Evolutionary conservation across 306 rosid genomes (phyloP).

Genomic region (Astragalus glycyphyllos): DNA sequence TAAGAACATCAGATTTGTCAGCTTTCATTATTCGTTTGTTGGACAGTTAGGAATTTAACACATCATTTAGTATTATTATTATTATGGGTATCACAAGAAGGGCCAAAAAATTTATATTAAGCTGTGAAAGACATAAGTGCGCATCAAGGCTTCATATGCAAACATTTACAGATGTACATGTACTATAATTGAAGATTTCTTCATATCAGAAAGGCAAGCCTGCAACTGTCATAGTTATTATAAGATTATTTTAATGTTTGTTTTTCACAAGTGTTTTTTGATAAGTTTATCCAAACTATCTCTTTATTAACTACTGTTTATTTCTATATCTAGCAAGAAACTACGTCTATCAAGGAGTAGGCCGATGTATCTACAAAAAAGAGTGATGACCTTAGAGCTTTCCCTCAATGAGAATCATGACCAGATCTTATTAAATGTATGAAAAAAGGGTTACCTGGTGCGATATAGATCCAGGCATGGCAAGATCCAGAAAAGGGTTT

Average conservation of each 20-base stretch:
- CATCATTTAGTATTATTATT: neutral
- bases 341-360: neutral
- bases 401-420: neutral
- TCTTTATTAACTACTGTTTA: neutral
- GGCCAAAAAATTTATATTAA: too few species aligned
- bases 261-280: neutral
- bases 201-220: neutral
- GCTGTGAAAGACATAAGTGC: neutral
- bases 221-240: neutral
- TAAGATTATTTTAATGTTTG: too few species aligned
- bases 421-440: neutral
- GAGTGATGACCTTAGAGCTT: neutral
- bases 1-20: conserved; percentile 17
- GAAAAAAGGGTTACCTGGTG: neutral
- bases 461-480: neutral
- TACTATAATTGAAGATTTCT: neutral
- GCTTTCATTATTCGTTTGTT: neutral
- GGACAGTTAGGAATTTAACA: conserved; percentile 3
- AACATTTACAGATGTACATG: neutral
- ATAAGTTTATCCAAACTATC: neutral
- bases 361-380: neutral
- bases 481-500: neutral
- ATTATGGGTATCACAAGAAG: neutral
- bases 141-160: conserved; percentile 14
- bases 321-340: neutral